phyloP scores from a whole-genome alignment of 805 yeast species.

The Sungouiella thailandica region DNA sequence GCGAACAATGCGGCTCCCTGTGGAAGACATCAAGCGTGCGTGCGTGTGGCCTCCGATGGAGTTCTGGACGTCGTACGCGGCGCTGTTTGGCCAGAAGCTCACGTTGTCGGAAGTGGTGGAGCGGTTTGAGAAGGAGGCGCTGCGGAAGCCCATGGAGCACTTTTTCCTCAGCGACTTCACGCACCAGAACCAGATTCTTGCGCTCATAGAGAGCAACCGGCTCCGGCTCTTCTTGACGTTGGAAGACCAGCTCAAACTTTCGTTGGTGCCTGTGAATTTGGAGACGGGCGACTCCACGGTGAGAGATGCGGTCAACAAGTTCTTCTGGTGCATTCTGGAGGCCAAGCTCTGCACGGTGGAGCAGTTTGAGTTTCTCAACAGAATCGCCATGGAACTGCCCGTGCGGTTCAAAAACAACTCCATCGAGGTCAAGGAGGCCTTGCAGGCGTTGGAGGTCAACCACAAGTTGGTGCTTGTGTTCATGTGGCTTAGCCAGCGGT shows the following conservation, averaged over 20 bases:
- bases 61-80: slow-evolving; percentile 61
- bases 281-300: slow-evolving; percentile 28
- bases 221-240: slow-evolving; percentile 32
- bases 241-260: slow-evolving; percentile 51
- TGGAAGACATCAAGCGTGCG: slow-evolving; percentile 53
- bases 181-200: slow-evolving; percentile 36
- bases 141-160: slow-evolving; percentile 12
- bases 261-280: slow-evolving; percentile 56
- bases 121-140: slow-evolving; percentile 41
- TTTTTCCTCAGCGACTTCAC: slow-evolving; percentile 37
- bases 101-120: slow-evolving; percentile 43
- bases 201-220: slow-evolving; percentile 35
- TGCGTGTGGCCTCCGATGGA: slow-evolving; percentile 76
- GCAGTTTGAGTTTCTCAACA: slow-evolving; percentile 40
- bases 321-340: slow-evolving; percentile 49
- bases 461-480: slow-evolving; percentile 66
- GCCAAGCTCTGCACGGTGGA: slow-evolving; percentile 55
- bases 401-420: slow-evolving; percentile 16
- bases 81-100: slow-evolving; percentile 51
- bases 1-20: slow-evolving; percentile 45
- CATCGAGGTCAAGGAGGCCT: slow-evolving; percentile 17
- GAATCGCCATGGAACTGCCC: slow-evolving; percentile 17
- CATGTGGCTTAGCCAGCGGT: slow-evolving; percentile 84
- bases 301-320: slow-evolving; percentile 39
- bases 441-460: slow-evolving; percentile 49